Percentiles rank a stretch among this genome's conserved stretches.
Conservation (phyloP, 2,329 filamentous ascomycete species). For the Aspergillus eucalypticola region DNA sequence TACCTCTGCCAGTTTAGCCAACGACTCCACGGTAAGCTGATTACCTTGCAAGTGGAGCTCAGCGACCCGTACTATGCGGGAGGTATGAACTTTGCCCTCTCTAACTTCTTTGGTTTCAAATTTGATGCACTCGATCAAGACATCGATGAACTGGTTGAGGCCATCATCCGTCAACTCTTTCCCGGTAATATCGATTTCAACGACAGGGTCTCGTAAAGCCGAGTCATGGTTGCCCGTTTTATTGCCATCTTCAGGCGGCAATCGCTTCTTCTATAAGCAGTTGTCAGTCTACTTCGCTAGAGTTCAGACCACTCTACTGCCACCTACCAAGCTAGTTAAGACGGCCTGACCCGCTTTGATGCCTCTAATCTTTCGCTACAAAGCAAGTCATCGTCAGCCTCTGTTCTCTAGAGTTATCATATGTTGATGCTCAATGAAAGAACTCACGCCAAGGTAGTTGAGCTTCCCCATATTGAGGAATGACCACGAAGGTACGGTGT, state of each 20-base stretch:
- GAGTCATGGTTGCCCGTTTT: constrained; percentile 15
- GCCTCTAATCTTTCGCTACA: constrained; percentile 48
- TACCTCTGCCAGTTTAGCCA: constrained; percentile 44
- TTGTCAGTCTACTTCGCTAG: constrained; percentile 1
- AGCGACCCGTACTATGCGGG: constrained; percentile 36
- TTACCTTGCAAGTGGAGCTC: constrained; percentile 51
- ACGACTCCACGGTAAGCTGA: constrained; percentile 43
- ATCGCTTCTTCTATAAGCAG: constrained; percentile 36
- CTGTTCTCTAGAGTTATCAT: neutral
- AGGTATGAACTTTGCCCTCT: too few species aligned
- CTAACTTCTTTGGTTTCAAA: too few species aligned
- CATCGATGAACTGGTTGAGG: constrained; percentile 44
- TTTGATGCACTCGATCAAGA: constrained; percentile 42
- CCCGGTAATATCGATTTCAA: constrained; percentile 50
- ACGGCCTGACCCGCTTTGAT: constrained; percentile 49
- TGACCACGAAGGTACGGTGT: neutral
- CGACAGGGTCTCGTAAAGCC: constrained; percentile 32
- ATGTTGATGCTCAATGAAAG: neutral
- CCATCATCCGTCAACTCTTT: constrained; percentile 52
- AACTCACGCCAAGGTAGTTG: constrained; percentile 43
- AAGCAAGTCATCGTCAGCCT: constrained; percentile 16
- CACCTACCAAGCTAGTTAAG: constrained; percentile 45
- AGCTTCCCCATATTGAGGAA: constrained; percentile 39
- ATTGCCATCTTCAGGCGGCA: constrained; percentile 30
- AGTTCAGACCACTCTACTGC: neutral